Conservation (phyloP, 768 basidiomycete genomes). For the Leucosporidium yakuticum region DNA sequence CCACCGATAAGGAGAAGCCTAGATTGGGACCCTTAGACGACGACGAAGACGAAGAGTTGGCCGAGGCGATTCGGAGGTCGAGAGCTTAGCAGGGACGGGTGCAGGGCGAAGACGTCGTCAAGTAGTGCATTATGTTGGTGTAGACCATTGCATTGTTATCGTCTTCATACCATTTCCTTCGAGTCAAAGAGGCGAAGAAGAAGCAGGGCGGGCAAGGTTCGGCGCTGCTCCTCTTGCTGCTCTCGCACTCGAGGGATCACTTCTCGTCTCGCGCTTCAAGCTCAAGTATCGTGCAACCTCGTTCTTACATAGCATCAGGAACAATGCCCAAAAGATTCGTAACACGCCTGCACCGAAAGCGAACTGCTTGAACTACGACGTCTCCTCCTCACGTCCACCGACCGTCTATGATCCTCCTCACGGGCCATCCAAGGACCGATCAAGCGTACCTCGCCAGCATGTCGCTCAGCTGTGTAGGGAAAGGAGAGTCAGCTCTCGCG, state of each 20-base stretch:
- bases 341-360: background rate
- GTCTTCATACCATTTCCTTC: too few species aligned
- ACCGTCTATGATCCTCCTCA: background rate
- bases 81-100: background rate
- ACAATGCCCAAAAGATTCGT: background rate
- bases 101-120: too few species aligned
- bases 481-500: background rate
- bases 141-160: too few species aligned
- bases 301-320: background rate
- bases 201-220: too few species aligned
- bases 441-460: constrained; percentile 26
- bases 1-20: background rate
- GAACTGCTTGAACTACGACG: too few species aligned
- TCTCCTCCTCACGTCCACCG: background rate
- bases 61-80: background rate
- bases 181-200: too few species aligned
- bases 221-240: too few species aligned
- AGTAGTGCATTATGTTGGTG: too few species aligned
- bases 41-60: background rate
- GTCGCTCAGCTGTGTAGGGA: constrained; percentile 18
- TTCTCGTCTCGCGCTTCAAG: too few species aligned
- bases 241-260: too few species aligned
- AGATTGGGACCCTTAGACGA: background rate
- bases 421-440: too few species aligned
- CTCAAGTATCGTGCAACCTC: background rate